Conservation (phyloP, 306 rosid species). For the barrel medic (Medicago truncatula) region MtrunA17r5.0-ANR NC_053048.1:53030501-53031000, state of each 20-base stretch:
- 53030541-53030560: constrained; percentile 87
- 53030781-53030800: constrained; percentile 91
- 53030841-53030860: constrained; percentile 85
- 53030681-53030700: constrained; percentile 90
- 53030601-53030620: constrained; percentile 81
- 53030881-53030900: constrained; percentile 67
- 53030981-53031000: constrained; percentile 25
- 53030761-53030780: constrained; percentile 84
- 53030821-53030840: constrained; percentile 68
- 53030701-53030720: constrained; percentile 91
- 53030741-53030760: constrained; percentile 85
- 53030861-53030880: constrained; percentile 81
- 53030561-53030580: constrained; percentile 93
- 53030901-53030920: constrained; percentile 58
- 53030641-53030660: constrained; percentile 79
- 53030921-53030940: constrained; percentile 90
- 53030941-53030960: constrained; percentile 92
- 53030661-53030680: constrained; percentile 88
- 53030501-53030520: constrained; percentile 80
- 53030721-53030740: constrained; percentile 90
- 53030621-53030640: constrained; percentile 68
- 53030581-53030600: constrained; percentile 97
- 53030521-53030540: constrained; percentile 87
- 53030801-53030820: constrained; percentile 77
- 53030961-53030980: constrained; percentile 90